A percentile compares a stretch with the other conserved stretches of the same genome.
Conservation (phyloP, 1,284 basidiomycete genomes). For the Entoloma clypeatum region DNA sequence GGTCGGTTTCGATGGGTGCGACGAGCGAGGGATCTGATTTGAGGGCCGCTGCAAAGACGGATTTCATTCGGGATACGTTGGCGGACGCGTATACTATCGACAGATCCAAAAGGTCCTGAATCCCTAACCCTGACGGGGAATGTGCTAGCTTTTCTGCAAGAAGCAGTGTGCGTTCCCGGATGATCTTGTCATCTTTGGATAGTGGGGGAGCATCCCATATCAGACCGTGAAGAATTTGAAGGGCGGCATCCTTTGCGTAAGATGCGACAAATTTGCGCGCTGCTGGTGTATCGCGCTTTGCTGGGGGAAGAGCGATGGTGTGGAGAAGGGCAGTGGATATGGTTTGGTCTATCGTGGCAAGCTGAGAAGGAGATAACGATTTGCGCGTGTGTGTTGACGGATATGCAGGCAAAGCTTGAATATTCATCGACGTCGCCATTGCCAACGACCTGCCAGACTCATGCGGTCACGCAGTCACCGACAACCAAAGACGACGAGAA, state of each 20-base stretch:
- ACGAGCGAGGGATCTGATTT: conserved; percentile 28
- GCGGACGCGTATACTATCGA: conserved; percentile 50
- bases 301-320: conserved; percentile 43
- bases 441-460: neutral
- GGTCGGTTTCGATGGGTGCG: conserved; percentile 36
- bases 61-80: conserved; percentile 41
- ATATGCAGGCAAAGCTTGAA: conserved; percentile 44
- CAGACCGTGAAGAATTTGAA: conserved; percentile 45
- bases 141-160: conserved; percentile 51
- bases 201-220: conserved; percentile 46
- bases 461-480: no score
- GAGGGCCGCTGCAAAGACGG: conserved; percentile 41
- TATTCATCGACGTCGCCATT: no score
- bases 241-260: conserved; percentile 54
- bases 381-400: conserved; percentile 50
- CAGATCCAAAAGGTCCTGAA: conserved; percentile 58
- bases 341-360: conserved; percentile 43
- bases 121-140: conserved; percentile 39
- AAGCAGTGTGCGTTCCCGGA: conserved; percentile 50
- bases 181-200: conserved; percentile 38
- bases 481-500: no score
- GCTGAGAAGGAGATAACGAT: conserved; percentile 50
- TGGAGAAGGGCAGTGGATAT: conserved; percentile 45
- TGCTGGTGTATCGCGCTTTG: conserved; percentile 42
- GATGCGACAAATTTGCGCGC: conserved; percentile 50